Conservation (phyloP, 2,329 filamentous ascomycete species). For the Delphinella strobiligena region DNA sequence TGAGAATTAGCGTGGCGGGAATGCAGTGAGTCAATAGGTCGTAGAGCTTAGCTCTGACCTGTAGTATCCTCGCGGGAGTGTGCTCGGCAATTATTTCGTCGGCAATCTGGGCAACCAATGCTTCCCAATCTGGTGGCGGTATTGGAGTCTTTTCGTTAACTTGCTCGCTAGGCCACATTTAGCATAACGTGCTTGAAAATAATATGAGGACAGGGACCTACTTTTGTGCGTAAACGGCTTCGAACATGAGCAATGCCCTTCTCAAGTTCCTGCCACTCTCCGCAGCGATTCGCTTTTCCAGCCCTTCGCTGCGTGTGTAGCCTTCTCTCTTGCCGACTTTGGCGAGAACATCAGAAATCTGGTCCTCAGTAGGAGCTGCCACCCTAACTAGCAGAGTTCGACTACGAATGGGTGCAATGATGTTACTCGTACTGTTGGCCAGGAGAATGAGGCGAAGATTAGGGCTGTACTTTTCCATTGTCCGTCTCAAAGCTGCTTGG, state of each 20-base stretch:
- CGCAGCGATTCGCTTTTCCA: slow-evolving; percentile 76
- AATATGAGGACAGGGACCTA: too few relatives aligned
- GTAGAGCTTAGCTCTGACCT: slow-evolving; percentile 89
- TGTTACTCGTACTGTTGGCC: slow-evolving; percentile 94
- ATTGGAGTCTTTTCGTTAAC: slow-evolving; percentile 79
- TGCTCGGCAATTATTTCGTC: slow-evolving; percentile 88
- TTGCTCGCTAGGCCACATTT: slow-evolving; percentile 56
- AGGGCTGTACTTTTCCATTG: slow-evolving; percentile 98
- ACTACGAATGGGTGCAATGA: slow-evolving; percentile 95
- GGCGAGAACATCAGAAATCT: slow-evolving; percentile 68
- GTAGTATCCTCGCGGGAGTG: slow-evolving; percentile 75
- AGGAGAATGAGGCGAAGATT: slow-evolving; percentile 85
- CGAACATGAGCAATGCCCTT: slow-evolving; percentile 87
- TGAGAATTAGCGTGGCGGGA: slow-evolving; percentile 83
- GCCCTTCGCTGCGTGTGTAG: slow-evolving; percentile 61
- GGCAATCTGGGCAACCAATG: slow-evolving; percentile 78
- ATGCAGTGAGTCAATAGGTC: slow-evolving; percentile 96
- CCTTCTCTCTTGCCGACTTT: slow-evolving; percentile 65
- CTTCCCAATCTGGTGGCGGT: slow-evolving; percentile 94
- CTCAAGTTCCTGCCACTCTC: slow-evolving; percentile 87
- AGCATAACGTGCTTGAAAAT: too few relatives aligned
- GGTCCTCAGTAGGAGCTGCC: slow-evolving; percentile 70
- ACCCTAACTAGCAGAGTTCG: slow-evolving; percentile 86
- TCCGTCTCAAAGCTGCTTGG: slow-evolving; percentile 83
- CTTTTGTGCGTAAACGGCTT: slow-evolving; percentile 96